Evolutionary conservation across 495 filamentous ascomycete species (phyloP).

Genomic region (Peziza echinospora): DNA sequence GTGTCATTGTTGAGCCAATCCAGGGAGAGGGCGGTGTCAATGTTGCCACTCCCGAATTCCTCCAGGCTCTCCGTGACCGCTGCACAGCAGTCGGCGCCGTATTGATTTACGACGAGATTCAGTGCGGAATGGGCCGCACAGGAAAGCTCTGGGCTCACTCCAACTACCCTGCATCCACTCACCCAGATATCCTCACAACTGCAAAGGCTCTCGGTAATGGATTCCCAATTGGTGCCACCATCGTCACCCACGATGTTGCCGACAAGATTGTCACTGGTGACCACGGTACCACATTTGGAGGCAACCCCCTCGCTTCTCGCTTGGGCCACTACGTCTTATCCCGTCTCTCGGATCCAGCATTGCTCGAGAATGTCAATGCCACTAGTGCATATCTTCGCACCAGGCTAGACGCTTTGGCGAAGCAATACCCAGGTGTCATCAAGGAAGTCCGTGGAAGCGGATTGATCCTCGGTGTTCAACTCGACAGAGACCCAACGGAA

Average conservation of each 20-base stretch:
- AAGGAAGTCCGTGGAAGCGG: constrained; percentile 64
- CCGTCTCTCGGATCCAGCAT: constrained; percentile 40
- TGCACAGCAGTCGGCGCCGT: constrained; percentile 77
- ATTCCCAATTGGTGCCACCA: constrained; percentile 78
- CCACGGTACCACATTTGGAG: constrained; percentile 92
- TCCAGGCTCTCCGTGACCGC: constrained; percentile 49
- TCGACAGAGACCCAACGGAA: constrained; percentile 42
- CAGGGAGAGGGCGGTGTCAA: constrained; percentile 92
- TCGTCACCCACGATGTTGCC: constrained; percentile 55
- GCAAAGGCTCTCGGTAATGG: constrained; percentile 95
- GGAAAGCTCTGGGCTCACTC: constrained; percentile 76
- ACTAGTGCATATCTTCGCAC: constrained; percentile 43
- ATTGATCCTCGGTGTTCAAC: constrained; percentile 65
- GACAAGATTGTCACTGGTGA: constrained; percentile 78
- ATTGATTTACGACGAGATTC: constrained; percentile 88
- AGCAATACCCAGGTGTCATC: constrained; percentile 48
- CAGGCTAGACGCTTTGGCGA: constrained; percentile 39
- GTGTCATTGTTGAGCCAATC: constrained; percentile 93
- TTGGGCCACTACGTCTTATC: constrained; percentile 64
- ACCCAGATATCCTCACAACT: constrained; percentile 82
- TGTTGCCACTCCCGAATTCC: constrained; percentile 59
- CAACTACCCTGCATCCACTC: constrained; percentile 47
- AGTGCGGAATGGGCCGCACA: constrained; percentile 75
- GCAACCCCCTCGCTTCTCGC: constrained; percentile 72
- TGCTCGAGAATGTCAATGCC: constrained; percentile 40